Evolutionary conservation across 140 eudicot species (phyloP).

Genomic region (Flaveria floridana): DNA sequence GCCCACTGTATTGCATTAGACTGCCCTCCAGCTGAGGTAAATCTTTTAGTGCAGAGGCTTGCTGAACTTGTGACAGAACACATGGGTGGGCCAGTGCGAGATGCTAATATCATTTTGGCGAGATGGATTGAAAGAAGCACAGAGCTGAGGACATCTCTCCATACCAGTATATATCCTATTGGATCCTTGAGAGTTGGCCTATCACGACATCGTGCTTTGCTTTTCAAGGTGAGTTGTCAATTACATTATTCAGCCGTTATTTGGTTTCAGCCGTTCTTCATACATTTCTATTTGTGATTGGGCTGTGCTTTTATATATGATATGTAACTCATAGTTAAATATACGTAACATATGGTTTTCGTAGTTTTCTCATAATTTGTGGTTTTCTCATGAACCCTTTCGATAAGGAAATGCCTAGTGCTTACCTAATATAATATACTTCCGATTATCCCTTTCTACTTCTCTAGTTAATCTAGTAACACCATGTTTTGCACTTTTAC

Average conservation of each 20-base stretch:
- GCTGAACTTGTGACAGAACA: conserved; percentile 95
- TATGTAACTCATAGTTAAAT: background rate
- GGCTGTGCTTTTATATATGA: background rate
- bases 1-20: conserved; percentile 83
- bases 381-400: no score
- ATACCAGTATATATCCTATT: conserved; percentile 82
- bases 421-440: background rate
- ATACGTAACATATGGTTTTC: no score
- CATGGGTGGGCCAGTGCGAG: conserved; percentile 92
- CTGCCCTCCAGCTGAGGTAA: conserved; percentile 58
- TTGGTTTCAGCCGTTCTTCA: background rate
- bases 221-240: conserved; percentile 69
- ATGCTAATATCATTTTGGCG: conserved; percentile 72
- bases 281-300: background rate
- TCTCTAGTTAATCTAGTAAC: background rate
- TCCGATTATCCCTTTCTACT: background rate
- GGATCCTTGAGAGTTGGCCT: conserved; percentile 85
- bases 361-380: no score
- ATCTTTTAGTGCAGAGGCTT: conserved; percentile 76
- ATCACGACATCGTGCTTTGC: conserved; percentile 96
- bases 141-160: conserved; percentile 80
- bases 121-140: conserved; percentile 90
- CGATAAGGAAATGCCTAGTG: no score
- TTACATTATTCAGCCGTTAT: conserved; percentile 15
- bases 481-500: background rate